Evolutionary conservation across 1,139 yeast genomes (phyloP).

Genomic region (Saccharomyces hybrid): DNA sequence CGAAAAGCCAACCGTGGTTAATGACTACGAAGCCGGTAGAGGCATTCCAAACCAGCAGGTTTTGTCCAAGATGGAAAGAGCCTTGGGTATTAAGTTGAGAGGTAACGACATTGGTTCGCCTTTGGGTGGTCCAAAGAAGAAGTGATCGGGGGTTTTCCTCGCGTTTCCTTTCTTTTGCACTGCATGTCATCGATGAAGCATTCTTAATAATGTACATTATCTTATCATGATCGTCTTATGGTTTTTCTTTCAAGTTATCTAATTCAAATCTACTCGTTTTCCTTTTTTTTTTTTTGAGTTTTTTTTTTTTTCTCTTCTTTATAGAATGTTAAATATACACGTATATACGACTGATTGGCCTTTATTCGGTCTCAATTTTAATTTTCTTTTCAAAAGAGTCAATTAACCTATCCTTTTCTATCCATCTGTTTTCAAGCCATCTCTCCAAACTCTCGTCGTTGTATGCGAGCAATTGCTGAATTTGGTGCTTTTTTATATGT

Average conservation of each 20-base stretch:
- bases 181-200: conserved; percentile 1
- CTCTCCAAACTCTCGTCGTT: conserved; percentile 51
- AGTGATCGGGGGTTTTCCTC: conserved; percentile 13
- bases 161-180: background rate
- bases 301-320: background rate
- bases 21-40: conserved; percentile 95
- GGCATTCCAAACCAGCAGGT: conserved; percentile 96
- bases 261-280: background rate
- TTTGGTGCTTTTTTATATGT: conserved; percentile 41
- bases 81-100: conserved; percentile 86
- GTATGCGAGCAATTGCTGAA: conserved; percentile 42
- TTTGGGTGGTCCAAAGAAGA: conserved; percentile 41
- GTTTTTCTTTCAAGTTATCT: conserved; percentile 1
- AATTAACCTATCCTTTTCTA: conserved; percentile 51
- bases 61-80: conserved; percentile 86
- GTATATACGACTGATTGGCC: background rate
- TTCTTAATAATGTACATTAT: conserved; percentile 1
- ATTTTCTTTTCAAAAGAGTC: conserved; percentile 33
- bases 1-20: conserved; percentile 91
- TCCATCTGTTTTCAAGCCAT: conserved; percentile 69
- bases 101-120: conserved; percentile 96
- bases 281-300: background rate
- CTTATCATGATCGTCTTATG: conserved; percentile 1
- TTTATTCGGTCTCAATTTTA: conserved; percentile 12
- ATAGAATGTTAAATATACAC: background rate